phyloP scores from a whole-genome alignment of 108 stramenopile genomes.

The Stephanodiscus minutulus region DNA sequence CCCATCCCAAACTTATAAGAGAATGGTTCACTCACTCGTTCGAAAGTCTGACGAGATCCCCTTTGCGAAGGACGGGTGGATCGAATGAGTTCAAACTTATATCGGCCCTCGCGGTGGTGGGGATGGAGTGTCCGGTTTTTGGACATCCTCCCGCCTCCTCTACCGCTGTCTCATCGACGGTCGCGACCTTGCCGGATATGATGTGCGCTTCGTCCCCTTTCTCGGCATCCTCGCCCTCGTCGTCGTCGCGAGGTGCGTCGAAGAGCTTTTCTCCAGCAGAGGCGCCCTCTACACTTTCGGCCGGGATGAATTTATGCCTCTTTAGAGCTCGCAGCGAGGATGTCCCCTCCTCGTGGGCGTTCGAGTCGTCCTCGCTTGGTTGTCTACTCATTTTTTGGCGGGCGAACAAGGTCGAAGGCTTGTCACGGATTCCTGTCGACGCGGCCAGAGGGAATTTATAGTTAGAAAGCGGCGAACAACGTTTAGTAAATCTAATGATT shows the following conservation, averaged over 20 bases:
- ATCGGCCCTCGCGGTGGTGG: neutral
- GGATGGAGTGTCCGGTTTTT: neutral
- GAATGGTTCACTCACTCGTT: conserved; percentile 20
- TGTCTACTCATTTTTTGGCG: neutral
- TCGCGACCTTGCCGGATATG: neutral
- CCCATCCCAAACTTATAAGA: neutral
- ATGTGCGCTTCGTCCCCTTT: neutral
- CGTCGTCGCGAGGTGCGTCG: neutral
- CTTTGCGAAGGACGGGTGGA: conserved; percentile 31
- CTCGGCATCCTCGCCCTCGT: neutral
- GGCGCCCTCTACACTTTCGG: neutral
- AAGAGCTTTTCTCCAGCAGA: neutral
- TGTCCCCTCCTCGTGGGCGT: neutral
- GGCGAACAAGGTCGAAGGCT: neutral
- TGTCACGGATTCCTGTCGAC: neutral
- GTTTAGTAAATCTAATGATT: neutral
- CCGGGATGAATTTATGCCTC: neutral
- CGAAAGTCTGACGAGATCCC: conserved; percentile 39
- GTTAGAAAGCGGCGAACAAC: neutral
- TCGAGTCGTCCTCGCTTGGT: neutral
- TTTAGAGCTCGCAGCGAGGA: neutral
- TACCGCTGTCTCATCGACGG: neutral
- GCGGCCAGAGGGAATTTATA: neutral
- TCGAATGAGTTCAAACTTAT: neutral
- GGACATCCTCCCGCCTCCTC: neutral